Conservation (phyloP, 208 protist species). For the Crithidia brevicula region DNA sequence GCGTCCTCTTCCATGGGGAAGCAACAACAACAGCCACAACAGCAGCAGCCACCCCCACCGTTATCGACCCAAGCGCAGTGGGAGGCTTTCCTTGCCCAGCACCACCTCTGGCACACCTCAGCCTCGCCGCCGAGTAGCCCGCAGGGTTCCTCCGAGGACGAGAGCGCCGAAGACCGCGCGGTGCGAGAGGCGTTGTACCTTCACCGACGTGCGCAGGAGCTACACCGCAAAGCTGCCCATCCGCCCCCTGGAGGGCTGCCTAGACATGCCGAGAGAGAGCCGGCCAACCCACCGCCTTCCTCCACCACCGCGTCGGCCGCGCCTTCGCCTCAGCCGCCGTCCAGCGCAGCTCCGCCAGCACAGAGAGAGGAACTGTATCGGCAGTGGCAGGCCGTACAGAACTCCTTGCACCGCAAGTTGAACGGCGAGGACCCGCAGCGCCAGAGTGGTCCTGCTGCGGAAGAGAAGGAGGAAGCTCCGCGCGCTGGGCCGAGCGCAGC, state of each 20-base stretch:
- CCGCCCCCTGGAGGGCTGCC: no score
- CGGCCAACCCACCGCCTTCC: neutral
- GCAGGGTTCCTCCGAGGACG: neutral
- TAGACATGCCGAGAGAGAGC: no score
- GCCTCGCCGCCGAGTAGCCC: neutral
- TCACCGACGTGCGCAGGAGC: slow-evolving; percentile 28
- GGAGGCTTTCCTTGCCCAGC: slow-evolving; percentile 18
- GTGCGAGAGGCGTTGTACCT: slow-evolving; percentile 31
- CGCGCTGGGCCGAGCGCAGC: neutral
- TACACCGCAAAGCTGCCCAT: neutral
- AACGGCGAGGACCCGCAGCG: neutral
- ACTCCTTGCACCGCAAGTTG: slow-evolving; percentile 1
- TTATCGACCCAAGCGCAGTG: slow-evolving; percentile 20
- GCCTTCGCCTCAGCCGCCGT: neutral
- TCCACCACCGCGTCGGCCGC: neutral
- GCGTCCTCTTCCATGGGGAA: no score
- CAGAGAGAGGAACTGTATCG: slow-evolving; percentile 5
- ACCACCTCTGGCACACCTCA: slow-evolving; percentile 11
- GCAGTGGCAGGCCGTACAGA: slow-evolving; percentile 10
- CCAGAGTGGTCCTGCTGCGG: no score
- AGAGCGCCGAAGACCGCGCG: slow-evolving; percentile 18
- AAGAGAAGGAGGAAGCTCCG: no score
- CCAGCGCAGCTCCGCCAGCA: neutral
- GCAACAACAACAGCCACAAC: neutral
- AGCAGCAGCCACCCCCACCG: neutral